A percentile compares a stretch with the other conserved stretches of the same genome.
phyloP scores from a whole-genome alignment of 257 asterid genomes.

The Mitragyna speciosa region DNA sequence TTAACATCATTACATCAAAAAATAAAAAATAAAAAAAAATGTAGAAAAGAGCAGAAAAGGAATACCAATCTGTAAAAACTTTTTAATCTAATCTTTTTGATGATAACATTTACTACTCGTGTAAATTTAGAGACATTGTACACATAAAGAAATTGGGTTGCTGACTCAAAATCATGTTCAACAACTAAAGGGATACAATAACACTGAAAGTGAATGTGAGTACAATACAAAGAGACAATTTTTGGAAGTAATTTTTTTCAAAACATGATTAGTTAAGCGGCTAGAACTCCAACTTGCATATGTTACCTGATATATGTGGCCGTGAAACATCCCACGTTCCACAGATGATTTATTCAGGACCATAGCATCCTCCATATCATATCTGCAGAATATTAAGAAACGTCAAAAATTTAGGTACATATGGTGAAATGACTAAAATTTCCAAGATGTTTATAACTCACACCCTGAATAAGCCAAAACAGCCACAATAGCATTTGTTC shows the following conservation, averaged over 20 bases:
- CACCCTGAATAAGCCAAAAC: slow-evolving; percentile 99
- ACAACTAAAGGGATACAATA: background rate
- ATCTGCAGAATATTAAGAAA: slow-evolving; percentile 45
- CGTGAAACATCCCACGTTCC: slow-evolving; percentile 95
- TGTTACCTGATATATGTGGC: slow-evolving; percentile 85
- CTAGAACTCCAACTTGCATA: background rate
- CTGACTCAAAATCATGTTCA: background rate
- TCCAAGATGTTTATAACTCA: slow-evolving; percentile 10
- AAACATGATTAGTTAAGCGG: background rate
- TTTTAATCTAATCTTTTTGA: too few species aligned
- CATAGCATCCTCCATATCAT: slow-evolving; percentile 99
- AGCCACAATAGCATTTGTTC: slow-evolving; percentile 97
- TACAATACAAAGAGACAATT: background rate
- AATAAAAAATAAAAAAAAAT: too few species aligned
- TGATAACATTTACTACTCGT: background rate
- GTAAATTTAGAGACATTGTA: background rate
- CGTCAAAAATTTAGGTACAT: slow-evolving; percentile 18
- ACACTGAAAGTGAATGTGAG: background rate
- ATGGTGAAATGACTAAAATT: background rate
- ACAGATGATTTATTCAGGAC: slow-evolving; percentile 92
- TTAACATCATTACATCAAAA: too few species aligned
- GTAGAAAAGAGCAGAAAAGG: background rate
- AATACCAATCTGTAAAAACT: too few species aligned
- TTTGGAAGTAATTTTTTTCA: background rate
- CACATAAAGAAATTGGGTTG: background rate